A percentile compares a stretch with the other conserved stretches of the same genome.
phyloP scores from a whole-genome alignment of 2,329 filamentous ascomycete genomes.

The Tolypocladium nubicola region DNA sequence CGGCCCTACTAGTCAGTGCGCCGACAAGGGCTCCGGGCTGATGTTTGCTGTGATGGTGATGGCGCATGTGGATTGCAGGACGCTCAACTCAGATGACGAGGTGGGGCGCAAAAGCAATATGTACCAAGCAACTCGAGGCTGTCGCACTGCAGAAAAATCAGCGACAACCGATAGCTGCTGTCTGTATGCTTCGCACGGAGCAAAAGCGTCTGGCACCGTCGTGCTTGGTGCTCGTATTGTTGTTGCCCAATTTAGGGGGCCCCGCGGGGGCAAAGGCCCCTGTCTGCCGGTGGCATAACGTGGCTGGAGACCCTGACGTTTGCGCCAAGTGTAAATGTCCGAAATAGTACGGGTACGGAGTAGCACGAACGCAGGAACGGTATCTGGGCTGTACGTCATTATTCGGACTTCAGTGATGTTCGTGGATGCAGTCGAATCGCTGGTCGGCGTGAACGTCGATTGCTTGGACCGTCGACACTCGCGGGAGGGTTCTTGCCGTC shows the following conservation, averaged over 20 bases:
- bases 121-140: neutral
- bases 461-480: neutral
- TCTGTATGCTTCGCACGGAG: neutral
- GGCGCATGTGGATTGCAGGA: neutral
- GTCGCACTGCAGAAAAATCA: neutral
- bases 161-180: neutral
- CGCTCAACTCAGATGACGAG: slow-evolving; percentile 2
- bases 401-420: neutral
- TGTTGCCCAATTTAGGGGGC: neutral
- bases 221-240: neutral
- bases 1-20: neutral
- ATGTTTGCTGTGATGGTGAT: slow-evolving; percentile 1
- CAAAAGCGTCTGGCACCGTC: neutral
- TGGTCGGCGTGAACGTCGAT: neutral
- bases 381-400: neutral
- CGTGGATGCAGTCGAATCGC: neutral
- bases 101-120: neutral
- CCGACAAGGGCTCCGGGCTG: neutral
- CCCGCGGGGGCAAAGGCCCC: too few species aligned
- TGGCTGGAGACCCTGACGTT: neutral
- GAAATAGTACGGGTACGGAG: neutral
- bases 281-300: neutral
- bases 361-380: neutral
- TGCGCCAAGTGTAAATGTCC: neutral
- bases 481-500: neutral